Base-by-base conservation (phyloP, 2,329 filamentous ascomycete species). In the Aureobasidium musti region DNA sequence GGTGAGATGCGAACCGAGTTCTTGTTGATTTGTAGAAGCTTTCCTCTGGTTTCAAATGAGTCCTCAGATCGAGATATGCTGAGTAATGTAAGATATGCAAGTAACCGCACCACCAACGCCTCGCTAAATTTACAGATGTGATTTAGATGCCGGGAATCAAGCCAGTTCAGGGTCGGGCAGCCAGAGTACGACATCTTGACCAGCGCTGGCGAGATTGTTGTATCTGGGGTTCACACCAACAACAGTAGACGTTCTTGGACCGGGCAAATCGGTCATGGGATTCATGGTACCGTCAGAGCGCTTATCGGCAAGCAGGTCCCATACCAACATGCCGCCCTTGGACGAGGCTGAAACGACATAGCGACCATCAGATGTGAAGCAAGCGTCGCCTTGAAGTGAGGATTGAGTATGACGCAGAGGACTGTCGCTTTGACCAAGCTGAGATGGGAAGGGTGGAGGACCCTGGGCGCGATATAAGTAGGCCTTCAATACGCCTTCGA, bases 151-250 rank as follows among this genome's bases (percentile, higher is more conserved):
- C 14, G 35, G 21, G 21, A 2, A 30, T 50, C 69, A 71, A 17
- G 67, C 69, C 59, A 70, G 41, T 67, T 82, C 81, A 17, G 76
- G 72, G 72, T 82, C 81, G 23, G 81, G 80, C 67, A 81, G 70
- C 81, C 81, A 83, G 19, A 83, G 71, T 65, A 79, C 73, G n/a
- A 82, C 71, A 63, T 97, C 92, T 74, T 89, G 89, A 72, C 98
- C 93, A 3, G 92, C 95, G 52, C 89, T 95, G 10, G 92, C 93
- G 71, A 98, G 85, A 81, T 97, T 88, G 77, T 98, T 97, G 78
- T 90, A 95, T 59, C 93, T 85, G 30, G 93, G 95, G 75, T 97
- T 98, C 76, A 92, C 95, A 26, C 90, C 91, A 49, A 97, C 83
- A 14, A 96, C 84, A 0, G 90, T 90, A 5, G 87, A 87, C 78